These are phyloP conservation scores for Lactifluus hygrophoroides DNA, from an alignment of 768 basidiomycete species.

Conservation along the genomic window DNA sequence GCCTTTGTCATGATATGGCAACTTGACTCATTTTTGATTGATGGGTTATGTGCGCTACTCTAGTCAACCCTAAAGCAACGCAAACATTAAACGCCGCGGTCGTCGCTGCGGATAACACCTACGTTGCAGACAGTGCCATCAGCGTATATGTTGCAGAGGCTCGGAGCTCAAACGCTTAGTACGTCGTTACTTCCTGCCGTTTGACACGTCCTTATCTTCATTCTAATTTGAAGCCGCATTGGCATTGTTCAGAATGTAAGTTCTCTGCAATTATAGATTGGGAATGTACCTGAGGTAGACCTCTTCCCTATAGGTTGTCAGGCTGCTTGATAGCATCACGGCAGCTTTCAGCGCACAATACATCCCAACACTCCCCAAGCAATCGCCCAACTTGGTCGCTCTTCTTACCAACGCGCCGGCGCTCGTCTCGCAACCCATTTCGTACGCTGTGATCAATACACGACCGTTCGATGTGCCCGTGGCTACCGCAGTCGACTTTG, in stretches of 20 bases:
- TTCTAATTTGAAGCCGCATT: neutral
- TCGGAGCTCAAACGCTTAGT: constrained; percentile 55
- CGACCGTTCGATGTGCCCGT: constrained; percentile 51
- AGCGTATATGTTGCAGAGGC: constrained; percentile 41
- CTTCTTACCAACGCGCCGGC: constrained; percentile 42
- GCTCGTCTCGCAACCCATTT: constrained; percentile 41
- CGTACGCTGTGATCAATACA: constrained; percentile 41
- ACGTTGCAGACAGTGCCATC: constrained; percentile 31
- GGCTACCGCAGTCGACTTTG: constrained; percentile 27
- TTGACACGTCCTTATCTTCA: neutral
- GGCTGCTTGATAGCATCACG: constrained; percentile 33
- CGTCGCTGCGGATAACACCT: constrained; percentile 32
- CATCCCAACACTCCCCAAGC: constrained; percentile 24
- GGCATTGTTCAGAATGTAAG: neutral
- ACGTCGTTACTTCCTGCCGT: neutral
- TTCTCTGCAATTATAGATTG: neutral
- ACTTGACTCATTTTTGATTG: neutral
- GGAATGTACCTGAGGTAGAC: neutral
- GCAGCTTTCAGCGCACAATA: constrained; percentile 30
- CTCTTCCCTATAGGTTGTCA: constrained; percentile 22
- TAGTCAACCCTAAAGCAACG: constrained; percentile 28
- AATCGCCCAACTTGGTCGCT: constrained; percentile 24
- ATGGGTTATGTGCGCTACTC: constrained; percentile 29
- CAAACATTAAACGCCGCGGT: constrained; percentile 21
- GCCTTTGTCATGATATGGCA: constrained; percentile 14